Percentiles rank a stretch among this genome's conserved stretches.
Conservation (phyloP, 2,329 filamentous ascomycete species). For the Apiospora aurea region DNA sequence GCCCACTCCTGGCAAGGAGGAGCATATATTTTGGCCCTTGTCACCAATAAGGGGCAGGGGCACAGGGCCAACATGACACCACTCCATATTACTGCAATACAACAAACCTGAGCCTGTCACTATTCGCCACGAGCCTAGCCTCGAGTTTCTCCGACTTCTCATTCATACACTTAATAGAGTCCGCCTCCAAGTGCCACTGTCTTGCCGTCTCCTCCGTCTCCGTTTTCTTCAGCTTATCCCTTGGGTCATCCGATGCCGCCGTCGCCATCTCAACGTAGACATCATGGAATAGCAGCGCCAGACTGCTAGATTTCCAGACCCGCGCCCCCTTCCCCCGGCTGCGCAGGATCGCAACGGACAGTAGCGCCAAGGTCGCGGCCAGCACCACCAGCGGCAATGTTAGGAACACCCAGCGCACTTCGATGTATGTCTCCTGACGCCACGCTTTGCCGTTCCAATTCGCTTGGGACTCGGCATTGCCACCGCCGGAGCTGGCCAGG, state of each 20-base stretch:
- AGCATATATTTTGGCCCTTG: too few species aligned
- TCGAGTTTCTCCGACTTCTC: neutral
- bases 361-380: neutral
- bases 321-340: neutral
- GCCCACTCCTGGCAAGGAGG: too few species aligned
- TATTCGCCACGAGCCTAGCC: neutral
- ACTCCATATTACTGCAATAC: too few species aligned
- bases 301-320: slow-evolving; percentile 1
- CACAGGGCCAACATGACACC: too few species aligned
- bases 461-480: neutral
- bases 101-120: neutral
- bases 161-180: neutral
- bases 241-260: neutral
- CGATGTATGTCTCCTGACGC: neutral
- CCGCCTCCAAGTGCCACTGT: neutral
- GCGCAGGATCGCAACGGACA: neutral
- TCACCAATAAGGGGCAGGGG: too few species aligned
- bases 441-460: neutral
- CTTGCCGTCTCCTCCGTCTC: neutral
- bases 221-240: neutral
- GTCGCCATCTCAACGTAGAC: neutral
- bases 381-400: neutral
- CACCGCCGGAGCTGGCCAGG: neutral
- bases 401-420: neutral
- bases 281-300: neutral